Conservation (phyloP, 352 stramenopile species). For the Nothophytophthora sp. region DNA sequence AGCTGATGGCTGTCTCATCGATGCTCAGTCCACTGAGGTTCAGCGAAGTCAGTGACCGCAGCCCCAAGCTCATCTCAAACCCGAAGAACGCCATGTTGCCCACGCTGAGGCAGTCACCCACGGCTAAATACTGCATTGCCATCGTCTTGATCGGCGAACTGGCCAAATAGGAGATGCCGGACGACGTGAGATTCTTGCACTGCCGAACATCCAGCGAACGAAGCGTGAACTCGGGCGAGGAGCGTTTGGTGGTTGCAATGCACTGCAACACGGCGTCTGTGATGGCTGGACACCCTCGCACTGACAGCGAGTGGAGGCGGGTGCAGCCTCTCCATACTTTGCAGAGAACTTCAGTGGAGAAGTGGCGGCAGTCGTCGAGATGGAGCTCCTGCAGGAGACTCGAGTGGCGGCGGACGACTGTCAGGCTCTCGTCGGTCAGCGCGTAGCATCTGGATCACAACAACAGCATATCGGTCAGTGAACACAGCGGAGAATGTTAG, state of each 20-base stretch:
- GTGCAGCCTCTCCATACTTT: constrained; percentile 65
- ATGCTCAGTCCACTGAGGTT: constrained; percentile 48
- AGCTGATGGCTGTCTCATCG: constrained; percentile 70
- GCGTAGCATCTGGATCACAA: constrained; percentile 31
- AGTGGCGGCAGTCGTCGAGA: constrained; percentile 65
- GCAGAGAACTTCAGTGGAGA: constrained; percentile 45
- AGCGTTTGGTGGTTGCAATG: constrained; percentile 50
- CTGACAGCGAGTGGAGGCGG: constrained; percentile 44
- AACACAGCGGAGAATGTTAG: no score
- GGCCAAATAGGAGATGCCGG: constrained; percentile 58
- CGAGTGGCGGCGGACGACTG: constrained; percentile 42
- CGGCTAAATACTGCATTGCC: constrained; percentile 22
- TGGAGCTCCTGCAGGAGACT: constrained; percentile 46
- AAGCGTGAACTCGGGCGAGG: constrained; percentile 18
- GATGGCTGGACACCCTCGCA: constrained; percentile 40
- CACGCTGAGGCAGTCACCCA: constrained; percentile 61
- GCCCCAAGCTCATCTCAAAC: constrained; percentile 48
- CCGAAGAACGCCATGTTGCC: constrained; percentile 78
- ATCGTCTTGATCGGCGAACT: constrained; percentile 27
- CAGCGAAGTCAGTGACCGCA: constrained; percentile 32
- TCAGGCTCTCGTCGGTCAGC: constrained; percentile 59
- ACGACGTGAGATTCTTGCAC: constrained; percentile 69
- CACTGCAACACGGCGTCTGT: constrained; percentile 62
- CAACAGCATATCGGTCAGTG: no score
- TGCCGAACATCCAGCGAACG: constrained; percentile 47